Evolutionary conservation across 768 basidiomycete genomes (phyloP), one percentile per base, ranked within the genome.

Genomic region (Boletus huronensis): DNA sequence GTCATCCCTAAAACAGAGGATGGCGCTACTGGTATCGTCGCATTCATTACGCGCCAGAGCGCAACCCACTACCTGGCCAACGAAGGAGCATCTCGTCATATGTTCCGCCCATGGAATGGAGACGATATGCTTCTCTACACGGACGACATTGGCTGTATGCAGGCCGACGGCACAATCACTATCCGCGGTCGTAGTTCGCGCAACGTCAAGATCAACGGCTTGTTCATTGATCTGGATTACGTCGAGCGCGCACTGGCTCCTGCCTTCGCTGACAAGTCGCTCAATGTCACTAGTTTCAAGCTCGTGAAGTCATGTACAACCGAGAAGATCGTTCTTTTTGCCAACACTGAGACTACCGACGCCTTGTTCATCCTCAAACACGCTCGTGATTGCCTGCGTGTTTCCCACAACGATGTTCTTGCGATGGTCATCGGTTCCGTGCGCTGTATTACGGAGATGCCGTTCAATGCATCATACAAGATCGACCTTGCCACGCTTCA

Each of bases 381-480:
- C 6, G 62, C 59, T 48, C 65, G 68, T 23, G 60, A 64, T 50
- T 34, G n/a, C 13, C 50, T 69, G 6, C 53, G 62, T 13, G 23
- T 42, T 17, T 61, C 64, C 25, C 55, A 50, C 36, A 53, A 50
- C 5, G 65, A 62, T 26, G 58, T 58, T 35, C 52, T 64, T 26
- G 58, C 61, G 29, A 63, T 65, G 62, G 61, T 63, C 47, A 53
- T 64, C 55, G 47, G 62, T 50, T 58, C 64, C 31, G 64, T 61
- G 25, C 68, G 60, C 16, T 61, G 66, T 28, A 59, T 69, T 21
- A 38, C 42, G 1, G 64, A 62, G 31, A 69, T 67, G 68, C 66
- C 66, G 1, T 69, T 68, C 55, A 70, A 69, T 21, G 68, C 68
- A 0, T 68, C 65, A 5, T 69, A 70, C 62, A 69, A 70, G 54